These are phyloP conservation scores for Sungouiella thailandica DNA, from an alignment of 805 yeast genomes.

Conservation along the genomic window DNA sequence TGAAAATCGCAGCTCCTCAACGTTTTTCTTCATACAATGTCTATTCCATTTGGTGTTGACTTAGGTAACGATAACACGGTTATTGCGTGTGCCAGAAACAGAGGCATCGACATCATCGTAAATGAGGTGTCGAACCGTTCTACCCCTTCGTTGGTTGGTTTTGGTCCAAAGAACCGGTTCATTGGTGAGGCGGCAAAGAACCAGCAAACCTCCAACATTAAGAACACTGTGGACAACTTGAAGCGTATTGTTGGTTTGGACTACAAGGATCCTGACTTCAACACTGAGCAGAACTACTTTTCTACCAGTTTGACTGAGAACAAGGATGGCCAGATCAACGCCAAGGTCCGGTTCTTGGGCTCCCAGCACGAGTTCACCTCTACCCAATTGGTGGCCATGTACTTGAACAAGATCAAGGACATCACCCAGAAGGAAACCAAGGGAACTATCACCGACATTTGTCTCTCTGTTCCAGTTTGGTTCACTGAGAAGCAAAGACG, in stretches of 20 bases:
- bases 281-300: conserved; percentile 67
- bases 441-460: conserved; percentile 77
- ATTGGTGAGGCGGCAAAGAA: conserved; percentile 95
- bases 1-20: not conserved
- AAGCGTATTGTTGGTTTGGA: conserved; percentile 87
- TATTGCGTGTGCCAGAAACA: conserved; percentile 92
- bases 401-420: conserved; percentile 81
- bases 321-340: conserved; percentile 71
- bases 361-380: conserved; percentile 75
- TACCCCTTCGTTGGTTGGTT: conserved; percentile 89
- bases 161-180: conserved; percentile 82
- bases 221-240: conserved; percentile 92
- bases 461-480: conserved; percentile 96
- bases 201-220: conserved; percentile 93
- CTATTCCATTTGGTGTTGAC: conserved; percentile 96
- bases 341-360: conserved; percentile 81
- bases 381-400: conserved; percentile 93
- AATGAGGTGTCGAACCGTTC: conserved; percentile 98
- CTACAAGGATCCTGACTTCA: conserved; percentile 70
- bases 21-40: conserved; percentile 42
- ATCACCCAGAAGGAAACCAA: conserved; percentile 79
- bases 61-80: conserved; percentile 94
- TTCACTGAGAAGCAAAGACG: conserved; percentile 95
- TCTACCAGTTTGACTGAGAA: conserved; percentile 67
- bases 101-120: conserved; percentile 97